phyloP scores from a whole-genome alignment of 2,329 filamentous ascomycete genomes.

The Aspergillus niger region DNA sequence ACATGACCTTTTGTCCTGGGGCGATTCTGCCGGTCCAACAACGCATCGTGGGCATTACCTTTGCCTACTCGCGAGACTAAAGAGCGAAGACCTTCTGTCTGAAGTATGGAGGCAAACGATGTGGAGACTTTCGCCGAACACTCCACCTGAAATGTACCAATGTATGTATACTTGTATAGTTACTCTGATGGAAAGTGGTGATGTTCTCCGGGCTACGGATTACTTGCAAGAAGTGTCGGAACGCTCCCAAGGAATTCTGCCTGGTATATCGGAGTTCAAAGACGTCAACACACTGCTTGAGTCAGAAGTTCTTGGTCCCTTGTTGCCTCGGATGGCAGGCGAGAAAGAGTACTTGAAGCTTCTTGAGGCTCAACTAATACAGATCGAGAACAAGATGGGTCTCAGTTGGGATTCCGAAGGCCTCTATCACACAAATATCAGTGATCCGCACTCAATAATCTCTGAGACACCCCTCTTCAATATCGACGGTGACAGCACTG shows the following conservation, averaged over 20 bases:
- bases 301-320: slow-evolving; percentile 22
- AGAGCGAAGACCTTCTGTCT: slow-evolving; percentile 24
- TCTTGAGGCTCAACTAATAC: slow-evolving; percentile 28
- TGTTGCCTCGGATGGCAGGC: slow-evolving; percentile 27
- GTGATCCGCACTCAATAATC: slow-evolving; percentile 17
- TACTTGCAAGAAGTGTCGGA: slow-evolving; percentile 30
- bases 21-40: not conserved
- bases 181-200: slow-evolving; percentile 26
- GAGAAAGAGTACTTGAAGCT: slow-evolving; percentile 25
- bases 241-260: slow-evolving; percentile 23
- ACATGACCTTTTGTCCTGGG: slow-evolving; percentile 24
- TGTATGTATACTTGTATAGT: slow-evolving; percentile 29
- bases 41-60: slow-evolving; percentile 23
- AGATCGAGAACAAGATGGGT: slow-evolving; percentile 36
- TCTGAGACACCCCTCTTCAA: slow-evolving; percentile 27
- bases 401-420: slow-evolving; percentile 29
- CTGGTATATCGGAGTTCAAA: slow-evolving; percentile 26
- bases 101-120: slow-evolving; percentile 28
- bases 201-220: slow-evolving; percentile 25
- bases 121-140: slow-evolving; percentile 9
- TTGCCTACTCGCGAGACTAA: slow-evolving; percentile 29
- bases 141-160: slow-evolving; percentile 7
- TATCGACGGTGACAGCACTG: slow-evolving; percentile 28
- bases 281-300: slow-evolving; percentile 25
- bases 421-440: slow-evolving; percentile 22